Conservation (phyloP, 306 rosid genomes). For the Rubus idaeus region DNA sequence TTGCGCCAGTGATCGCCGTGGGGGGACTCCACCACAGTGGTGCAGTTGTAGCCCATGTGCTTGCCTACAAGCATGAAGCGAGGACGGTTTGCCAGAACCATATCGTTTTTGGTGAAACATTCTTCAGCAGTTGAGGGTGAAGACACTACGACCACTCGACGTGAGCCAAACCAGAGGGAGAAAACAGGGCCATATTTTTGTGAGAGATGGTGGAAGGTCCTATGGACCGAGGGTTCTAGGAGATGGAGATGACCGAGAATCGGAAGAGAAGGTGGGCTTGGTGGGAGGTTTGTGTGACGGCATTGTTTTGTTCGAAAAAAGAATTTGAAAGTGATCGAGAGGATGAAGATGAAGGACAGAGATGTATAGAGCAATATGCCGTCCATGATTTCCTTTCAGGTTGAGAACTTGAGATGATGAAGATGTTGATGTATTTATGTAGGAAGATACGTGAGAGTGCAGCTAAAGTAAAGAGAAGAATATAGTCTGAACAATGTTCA, state of each 20-base stretch:
- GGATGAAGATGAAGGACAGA: constrained; percentile 4
- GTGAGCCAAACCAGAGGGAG: constrained; percentile 19
- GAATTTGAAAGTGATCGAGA: neutral
- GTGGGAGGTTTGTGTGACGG: constrained; percentile 6
- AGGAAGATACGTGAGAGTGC: neutral
- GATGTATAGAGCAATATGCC: neutral
- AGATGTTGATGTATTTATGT: neutral
- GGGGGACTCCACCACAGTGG: constrained; percentile 8
- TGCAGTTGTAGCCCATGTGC: constrained; percentile 18
- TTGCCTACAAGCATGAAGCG: neutral
- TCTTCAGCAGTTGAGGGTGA: constrained; percentile 3
- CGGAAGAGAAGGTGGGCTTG: constrained; percentile 21
- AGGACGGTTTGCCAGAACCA: constrained; percentile 24
- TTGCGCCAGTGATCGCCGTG: constrained; percentile 18
- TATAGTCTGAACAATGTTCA: neutral
- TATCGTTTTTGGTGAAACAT: neutral
- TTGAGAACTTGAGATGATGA: neutral
- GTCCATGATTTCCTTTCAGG: constrained; percentile 1
- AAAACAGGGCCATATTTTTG: constrained; percentile 12
- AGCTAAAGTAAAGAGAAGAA: neutral
- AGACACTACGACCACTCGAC: constrained; percentile 16
- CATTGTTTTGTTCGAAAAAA: neutral
- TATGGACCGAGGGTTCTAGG: constrained; percentile 8
- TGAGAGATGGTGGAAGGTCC: constrained; percentile 3
- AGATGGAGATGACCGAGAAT: constrained; percentile 20